These are phyloP conservation scores for Sugiyamaella boreocaroliniensis DNA, from an alignment of 805 yeast species.

Conservation along the genomic window DNA sequence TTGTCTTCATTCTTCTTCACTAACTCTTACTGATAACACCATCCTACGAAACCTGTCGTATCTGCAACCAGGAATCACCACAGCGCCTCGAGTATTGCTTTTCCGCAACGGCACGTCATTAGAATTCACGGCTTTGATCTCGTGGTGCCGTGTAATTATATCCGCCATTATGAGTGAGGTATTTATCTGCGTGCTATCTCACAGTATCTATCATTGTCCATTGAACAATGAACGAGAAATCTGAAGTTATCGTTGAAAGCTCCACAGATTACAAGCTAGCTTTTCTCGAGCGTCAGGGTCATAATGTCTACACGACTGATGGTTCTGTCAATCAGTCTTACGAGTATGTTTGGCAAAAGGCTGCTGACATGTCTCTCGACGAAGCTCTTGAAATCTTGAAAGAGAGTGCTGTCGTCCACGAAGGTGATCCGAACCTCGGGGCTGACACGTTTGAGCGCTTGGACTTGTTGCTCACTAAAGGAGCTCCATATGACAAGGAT, in stretches of 20 bases:
- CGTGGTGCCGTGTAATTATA: neutral
- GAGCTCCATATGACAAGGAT: neutral
- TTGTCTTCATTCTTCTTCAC: too few relatives aligned
- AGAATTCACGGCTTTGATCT: too few relatives aligned
- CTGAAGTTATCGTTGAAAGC: neutral
- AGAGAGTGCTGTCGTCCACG: constrained; percentile 37
- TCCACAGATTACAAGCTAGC: neutral
- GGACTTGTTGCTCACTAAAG: neutral
- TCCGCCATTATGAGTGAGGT: neutral
- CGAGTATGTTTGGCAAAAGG: constrained; percentile 37
- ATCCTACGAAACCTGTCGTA: too few relatives aligned
- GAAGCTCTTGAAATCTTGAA: constrained; percentile 39
- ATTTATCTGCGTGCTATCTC: neutral
- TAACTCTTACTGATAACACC: too few relatives aligned
- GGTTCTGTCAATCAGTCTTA: neutral
- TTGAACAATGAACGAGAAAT: neutral
- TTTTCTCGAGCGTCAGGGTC: neutral
- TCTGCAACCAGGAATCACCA: too few relatives aligned
- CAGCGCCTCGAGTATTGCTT: too few relatives aligned
- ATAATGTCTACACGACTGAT: neutral
- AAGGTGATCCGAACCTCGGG: constrained; percentile 45
- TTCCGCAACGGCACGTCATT: too few relatives aligned
- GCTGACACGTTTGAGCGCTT: constrained; percentile 33
- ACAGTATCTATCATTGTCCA: neutral
- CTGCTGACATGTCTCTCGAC: constrained; percentile 30